Base-by-base conservation (phyloP, 164 flowering plant genomes). In the Berberis vulgaris region DNA sequence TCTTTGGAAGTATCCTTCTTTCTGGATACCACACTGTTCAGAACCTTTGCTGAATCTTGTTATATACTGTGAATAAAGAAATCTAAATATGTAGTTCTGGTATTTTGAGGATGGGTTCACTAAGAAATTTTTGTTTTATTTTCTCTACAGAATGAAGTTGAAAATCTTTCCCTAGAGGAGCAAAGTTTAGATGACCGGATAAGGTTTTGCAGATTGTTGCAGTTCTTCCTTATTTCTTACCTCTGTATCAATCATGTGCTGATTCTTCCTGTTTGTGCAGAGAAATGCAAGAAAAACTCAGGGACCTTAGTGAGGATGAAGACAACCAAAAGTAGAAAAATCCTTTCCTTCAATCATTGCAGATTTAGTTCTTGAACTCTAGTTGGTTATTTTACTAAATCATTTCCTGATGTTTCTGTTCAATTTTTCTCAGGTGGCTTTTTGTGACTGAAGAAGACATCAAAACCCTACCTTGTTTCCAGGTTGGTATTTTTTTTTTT, bases 401-500 rank as follows among this genome's bases (percentile, higher is more conserved):
- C n/a, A 11, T 4, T 26, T 5, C n/a, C 26, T 11, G 39, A 59
- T 58, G 61, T 57, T 39, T 49, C 40, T 45, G 8, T 54, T 60
- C 59, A 44, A 52, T 26, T 43, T 57, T 41, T 58, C 41, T 60
- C 64, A 94, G 98, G 84, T 87, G 86, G 91, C 93, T 91, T 75
- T 94, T 87, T 83, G 92, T 94, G 55, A 87, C 96, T 47, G 93
- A 91, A 74, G 98, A 91, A 57, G 97, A 94, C 66, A 94, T 94
- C 64, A 94, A 91, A 75, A 68, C 69, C 68, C 77, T 94, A 59
- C 96, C 99, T 5, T 86, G 97, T 79, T 94, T 94, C 76, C 88
- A 83, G 93, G 99, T 90, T 60, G 46, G 61, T 63, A 66, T 60
- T 5, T 57, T 66, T 26, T 66, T 26, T 42, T 38, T n/a, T 4